Evolutionary conservation across 352 stramenopile genomes (phyloP).

Genomic region (Phytophthora pini): DNA sequence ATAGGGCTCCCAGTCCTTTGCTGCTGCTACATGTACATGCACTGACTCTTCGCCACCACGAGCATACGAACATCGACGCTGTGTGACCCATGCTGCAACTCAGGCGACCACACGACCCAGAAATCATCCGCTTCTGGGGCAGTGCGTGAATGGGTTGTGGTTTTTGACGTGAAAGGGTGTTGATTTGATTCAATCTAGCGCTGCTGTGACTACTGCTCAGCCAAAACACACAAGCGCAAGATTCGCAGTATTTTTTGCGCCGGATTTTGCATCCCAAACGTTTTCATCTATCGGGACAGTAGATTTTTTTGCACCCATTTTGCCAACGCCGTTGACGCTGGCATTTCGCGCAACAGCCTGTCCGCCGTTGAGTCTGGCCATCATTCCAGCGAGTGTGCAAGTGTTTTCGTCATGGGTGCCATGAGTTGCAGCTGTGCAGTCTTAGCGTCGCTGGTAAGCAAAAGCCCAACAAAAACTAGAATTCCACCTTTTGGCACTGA

Average conservation of each 20-base stretch:
- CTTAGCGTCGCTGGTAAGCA: not conserved
- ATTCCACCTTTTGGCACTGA: no score
- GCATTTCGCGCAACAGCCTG: conserved; percentile 24
- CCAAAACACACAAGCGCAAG: not conserved
- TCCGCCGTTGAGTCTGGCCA: conserved; percentile 12
- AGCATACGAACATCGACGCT: conserved; percentile 7
- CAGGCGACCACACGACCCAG: conserved; percentile 25
- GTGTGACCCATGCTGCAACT: conserved; percentile 13
- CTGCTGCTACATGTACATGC: not conserved
- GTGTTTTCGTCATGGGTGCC: conserved; percentile 5
- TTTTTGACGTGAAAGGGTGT: conserved; percentile 15
- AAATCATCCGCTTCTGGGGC: conserved; percentile 37
- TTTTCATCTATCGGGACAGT: no score
- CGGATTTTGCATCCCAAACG: no score
- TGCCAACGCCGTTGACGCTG: not conserved
- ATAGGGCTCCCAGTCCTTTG: no score
- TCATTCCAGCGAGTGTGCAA: conserved; percentile 14
- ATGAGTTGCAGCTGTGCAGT: conserved; percentile 1
- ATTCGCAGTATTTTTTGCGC: conserved; percentile 1
- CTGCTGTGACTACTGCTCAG: not conserved
- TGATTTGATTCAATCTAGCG: conserved; percentile 18
- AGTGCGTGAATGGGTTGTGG: conserved; percentile 25
- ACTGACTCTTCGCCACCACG: conserved; percentile 22
- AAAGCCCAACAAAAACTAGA: no score
- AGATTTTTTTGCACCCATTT: conserved; percentile 8